Percentiles rank a stretch among this genome's conserved stretches.
phyloP scores from a whole-genome alignment of 805 yeast genomes.

The Diddensiella transvaalensis region DNA sequence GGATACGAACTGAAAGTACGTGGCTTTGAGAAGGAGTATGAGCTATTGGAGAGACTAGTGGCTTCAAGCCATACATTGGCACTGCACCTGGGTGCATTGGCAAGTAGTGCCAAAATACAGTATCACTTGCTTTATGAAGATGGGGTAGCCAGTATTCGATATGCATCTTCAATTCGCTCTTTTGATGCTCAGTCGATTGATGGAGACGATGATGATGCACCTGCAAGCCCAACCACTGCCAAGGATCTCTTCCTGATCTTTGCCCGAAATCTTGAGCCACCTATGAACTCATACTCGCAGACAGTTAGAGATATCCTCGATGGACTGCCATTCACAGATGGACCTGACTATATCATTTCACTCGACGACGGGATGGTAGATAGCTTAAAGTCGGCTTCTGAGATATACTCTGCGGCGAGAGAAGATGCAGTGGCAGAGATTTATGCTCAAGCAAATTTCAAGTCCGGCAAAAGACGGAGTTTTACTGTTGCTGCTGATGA shows the following conservation, averaged over 20 bases:
- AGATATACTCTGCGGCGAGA: conserved; percentile 55
- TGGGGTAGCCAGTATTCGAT: background rate
- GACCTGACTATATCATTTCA: conserved; percentile 35
- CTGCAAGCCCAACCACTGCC: conserved; percentile 2
- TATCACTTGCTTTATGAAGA: conserved; percentile 46
- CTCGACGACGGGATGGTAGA: conserved; percentile 40
- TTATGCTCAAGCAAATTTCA: conserved; percentile 54
- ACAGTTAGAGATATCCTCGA: conserved; percentile 60
- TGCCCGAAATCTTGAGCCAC: conserved; percentile 66
- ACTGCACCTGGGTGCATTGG: conserved; percentile 62
- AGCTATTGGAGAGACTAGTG: conserved; percentile 44
- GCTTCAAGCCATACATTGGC: conserved; percentile 49
- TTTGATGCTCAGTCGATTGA: background rate
- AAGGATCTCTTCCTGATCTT: conserved; percentile 60
- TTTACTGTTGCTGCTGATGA: conserved; percentile 47
- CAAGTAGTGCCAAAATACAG: conserved; percentile 66
- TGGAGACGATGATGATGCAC: background rate
- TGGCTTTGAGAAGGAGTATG: conserved; percentile 57
- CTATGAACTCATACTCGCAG: conserved; percentile 60
- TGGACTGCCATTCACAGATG: conserved; percentile 53
- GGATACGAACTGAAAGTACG: conserved; percentile 52
- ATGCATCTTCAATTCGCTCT: background rate
- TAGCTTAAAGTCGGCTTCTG: conserved; percentile 47
- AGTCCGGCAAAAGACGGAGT: conserved; percentile 30
- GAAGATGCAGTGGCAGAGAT: conserved; percentile 52